Percentiles rank a stretch among this genome's conserved stretches.
Conservation (phyloP, 2,329 filamentous ascomycete genomes). For the Penicillium sp. region DNA sequence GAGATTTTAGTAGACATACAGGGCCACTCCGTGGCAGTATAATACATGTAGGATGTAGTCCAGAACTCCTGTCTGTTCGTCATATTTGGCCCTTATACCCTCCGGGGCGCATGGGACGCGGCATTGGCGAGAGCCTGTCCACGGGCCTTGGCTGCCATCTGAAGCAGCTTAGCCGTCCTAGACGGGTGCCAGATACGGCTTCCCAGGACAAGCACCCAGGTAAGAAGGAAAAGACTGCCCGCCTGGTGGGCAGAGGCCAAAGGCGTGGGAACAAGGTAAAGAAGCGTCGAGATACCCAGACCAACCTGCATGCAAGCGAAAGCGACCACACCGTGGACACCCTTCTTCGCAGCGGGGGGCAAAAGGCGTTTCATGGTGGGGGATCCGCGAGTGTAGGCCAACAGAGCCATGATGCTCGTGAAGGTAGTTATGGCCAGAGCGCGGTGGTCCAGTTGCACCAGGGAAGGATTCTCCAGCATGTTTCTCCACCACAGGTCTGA, state of each 20-base stretch:
- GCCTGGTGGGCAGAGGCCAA: slow-evolving; percentile 89
- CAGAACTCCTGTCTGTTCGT: too few relatives aligned
- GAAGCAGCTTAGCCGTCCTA: slow-evolving; percentile 53
- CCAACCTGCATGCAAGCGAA: slow-evolving; percentile 72
- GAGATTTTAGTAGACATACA: too few relatives aligned
- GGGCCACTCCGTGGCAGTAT: too few relatives aligned
- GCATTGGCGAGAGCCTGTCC: too few relatives aligned
- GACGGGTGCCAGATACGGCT: slow-evolving; percentile 67
- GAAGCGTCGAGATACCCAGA: slow-evolving; percentile 79
- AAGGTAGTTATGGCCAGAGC: slow-evolving; percentile 86
- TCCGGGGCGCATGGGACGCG: too few relatives aligned
- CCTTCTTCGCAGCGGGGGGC: slow-evolving; percentile 53
- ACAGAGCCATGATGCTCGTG: slow-evolving; percentile 67
- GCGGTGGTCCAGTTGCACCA: slow-evolving; percentile 92
- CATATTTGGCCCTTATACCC: too few relatives aligned
- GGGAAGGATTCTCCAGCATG: slow-evolving; percentile 89
- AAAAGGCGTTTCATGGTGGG: slow-evolving; percentile 52
- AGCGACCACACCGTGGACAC: slow-evolving; percentile 70
- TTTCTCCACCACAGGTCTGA: slow-evolving; percentile 96
- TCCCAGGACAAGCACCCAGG: slow-evolving; percentile 69
- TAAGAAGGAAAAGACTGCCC: slow-evolving; percentile 74
- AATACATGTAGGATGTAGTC: too few relatives aligned
- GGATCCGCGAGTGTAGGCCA: slow-evolving; percentile 66
- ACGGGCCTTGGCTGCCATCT: slow-evolving; percentile 34
- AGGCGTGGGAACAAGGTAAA: slow-evolving; percentile 85